Conservation (phyloP, 306 rosid species). For the Vigna nakashimae region DNA sequence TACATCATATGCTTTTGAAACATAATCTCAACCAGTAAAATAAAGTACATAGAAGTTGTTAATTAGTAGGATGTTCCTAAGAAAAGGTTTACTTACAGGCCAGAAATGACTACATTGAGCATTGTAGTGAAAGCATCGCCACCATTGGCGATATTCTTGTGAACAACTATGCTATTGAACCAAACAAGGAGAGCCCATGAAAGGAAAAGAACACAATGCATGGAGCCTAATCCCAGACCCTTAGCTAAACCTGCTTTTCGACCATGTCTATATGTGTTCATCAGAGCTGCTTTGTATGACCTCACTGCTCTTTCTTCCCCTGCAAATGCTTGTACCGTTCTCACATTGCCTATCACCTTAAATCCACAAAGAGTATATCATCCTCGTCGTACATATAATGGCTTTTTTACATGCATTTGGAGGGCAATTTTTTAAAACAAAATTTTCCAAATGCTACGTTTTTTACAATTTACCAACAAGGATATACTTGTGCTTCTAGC, state of each 20-base stretch:
- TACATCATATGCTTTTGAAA: constrained; percentile 18
- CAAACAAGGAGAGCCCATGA: constrained; percentile 92
- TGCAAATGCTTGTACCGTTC: constrained; percentile 93
- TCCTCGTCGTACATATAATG: not conserved
- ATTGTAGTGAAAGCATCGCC: constrained; percentile 94
- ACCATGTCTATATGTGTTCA: constrained; percentile 72
- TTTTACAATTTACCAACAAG: no score
- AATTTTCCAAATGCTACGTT: no score
- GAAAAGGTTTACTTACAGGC: constrained; percentile 69
- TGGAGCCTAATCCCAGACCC: constrained; percentile 84
- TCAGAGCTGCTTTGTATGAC: constrained; percentile 70
- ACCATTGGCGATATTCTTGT: constrained; percentile 81
- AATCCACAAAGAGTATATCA: not conserved
- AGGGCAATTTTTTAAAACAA: no score
- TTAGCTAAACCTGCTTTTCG: constrained; percentile 83
- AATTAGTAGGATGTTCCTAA: not conserved
- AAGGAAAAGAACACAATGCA: constrained; percentile 86
- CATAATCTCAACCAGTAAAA: not conserved
- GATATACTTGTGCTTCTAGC: no score
- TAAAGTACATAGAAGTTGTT: not conserved
- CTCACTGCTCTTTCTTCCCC: constrained; percentile 85
- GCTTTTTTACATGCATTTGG: no score
- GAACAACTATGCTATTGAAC: constrained; percentile 88
- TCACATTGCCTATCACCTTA: constrained; percentile 83
- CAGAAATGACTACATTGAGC: constrained; percentile 93